These are phyloP conservation scores for Aurantiochytrium sp. DNA, from an alignment of 108 stramenopile species.

Conservation along the genomic window DNA sequence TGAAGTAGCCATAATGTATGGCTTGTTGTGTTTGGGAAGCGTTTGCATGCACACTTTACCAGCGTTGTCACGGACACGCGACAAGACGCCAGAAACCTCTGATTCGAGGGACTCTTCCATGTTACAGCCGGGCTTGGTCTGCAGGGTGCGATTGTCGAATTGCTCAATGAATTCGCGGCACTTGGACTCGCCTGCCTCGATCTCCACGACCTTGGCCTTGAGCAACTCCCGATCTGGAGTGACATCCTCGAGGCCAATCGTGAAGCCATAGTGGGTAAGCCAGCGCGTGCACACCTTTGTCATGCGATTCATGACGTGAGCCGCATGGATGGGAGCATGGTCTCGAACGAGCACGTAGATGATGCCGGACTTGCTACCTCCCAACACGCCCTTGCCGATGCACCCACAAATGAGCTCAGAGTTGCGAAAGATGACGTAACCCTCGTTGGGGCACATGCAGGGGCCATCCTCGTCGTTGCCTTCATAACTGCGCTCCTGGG, in stretches of 20 bases:
- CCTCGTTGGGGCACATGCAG: constrained; percentile 77
- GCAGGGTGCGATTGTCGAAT: constrained; percentile 74
- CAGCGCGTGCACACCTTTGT: constrained; percentile 83
- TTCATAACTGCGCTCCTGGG: constrained; percentile 81
- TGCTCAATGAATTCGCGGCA: constrained; percentile 70
- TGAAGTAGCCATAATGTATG: constrained; percentile 64
- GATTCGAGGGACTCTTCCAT: constrained; percentile 88
- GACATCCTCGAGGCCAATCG: constrained; percentile 95
- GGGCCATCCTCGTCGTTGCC: constrained; percentile 34
- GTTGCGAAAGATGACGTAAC: constrained; percentile 81
- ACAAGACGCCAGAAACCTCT: constrained; percentile 65
- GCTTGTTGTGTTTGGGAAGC: constrained; percentile 46
- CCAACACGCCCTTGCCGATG: constrained; percentile 89
- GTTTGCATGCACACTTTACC: constrained; percentile 88
- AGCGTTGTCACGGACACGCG: constrained; percentile 81
- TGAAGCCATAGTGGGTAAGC: constrained; percentile 80
- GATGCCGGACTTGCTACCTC: constrained; percentile 87
- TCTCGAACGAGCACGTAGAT: constrained; percentile 83
- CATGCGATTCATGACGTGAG: constrained; percentile 81
- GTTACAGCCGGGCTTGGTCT: constrained; percentile 89
- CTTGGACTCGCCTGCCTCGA: constrained; percentile 33
- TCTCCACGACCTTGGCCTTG: constrained; percentile 48
- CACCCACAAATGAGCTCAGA: constrained; percentile 84
- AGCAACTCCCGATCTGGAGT: constrained; percentile 69
- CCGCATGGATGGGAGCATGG: constrained; percentile 58